Percentiles rank a stretch among this genome's conserved stretches.
Evolutionary conservation across 2,329 filamentous ascomycete species (phyloP).

Genomic region (Colletotrichum brevisporum): DNA sequence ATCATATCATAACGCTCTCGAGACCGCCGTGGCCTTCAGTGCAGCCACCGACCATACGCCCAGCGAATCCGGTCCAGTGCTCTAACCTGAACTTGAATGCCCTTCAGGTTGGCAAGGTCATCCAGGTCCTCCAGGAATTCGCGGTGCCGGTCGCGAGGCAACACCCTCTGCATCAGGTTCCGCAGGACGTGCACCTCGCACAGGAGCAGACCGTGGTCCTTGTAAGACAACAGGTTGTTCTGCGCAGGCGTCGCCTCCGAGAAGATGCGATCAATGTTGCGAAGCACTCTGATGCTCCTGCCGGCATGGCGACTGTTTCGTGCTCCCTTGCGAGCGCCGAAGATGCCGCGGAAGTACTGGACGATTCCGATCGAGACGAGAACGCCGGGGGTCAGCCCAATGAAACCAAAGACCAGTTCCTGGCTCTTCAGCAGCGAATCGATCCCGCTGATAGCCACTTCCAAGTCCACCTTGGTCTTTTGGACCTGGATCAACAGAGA

Average conservation of each 20-base stretch:
- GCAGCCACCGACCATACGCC: slow-evolving; percentile 87
- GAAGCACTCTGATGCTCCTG: slow-evolving; percentile 81
- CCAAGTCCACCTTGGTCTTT: slow-evolving; percentile 98
- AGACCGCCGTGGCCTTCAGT: slow-evolving; percentile 42
- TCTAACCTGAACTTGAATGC: slow-evolving; percentile 82
- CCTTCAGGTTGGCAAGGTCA: slow-evolving; percentile 87
- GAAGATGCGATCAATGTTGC: slow-evolving; percentile 89
- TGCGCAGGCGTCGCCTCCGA: slow-evolving; percentile 77
- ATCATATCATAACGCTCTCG: slow-evolving; percentile 29
- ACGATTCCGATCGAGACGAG: slow-evolving; percentile 83
- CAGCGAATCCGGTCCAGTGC: slow-evolving; percentile 89
- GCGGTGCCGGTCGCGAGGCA: slow-evolving; percentile 81
- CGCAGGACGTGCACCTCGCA: slow-evolving; percentile 91
- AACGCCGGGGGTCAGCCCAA: slow-evolving; percentile 93
- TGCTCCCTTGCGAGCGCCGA: slow-evolving; percentile 80
- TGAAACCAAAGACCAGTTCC: slow-evolving; percentile 97
- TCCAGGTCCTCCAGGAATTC: slow-evolving; percentile 92
- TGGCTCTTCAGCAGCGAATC: slow-evolving; percentile 95
- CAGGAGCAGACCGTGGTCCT: slow-evolving; percentile 90
- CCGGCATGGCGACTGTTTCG: slow-evolving; percentile 75
- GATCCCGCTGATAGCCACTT: slow-evolving; percentile 95
- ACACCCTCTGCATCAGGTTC: slow-evolving; percentile 73
- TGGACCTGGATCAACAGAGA: slow-evolving; percentile 96
- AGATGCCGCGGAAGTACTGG: slow-evolving; percentile 78
- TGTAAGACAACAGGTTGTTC: slow-evolving; percentile 85